phyloP scores from a whole-genome alignment of 108 stramenopile genomes.

The Epithemia pelagica region DNA sequence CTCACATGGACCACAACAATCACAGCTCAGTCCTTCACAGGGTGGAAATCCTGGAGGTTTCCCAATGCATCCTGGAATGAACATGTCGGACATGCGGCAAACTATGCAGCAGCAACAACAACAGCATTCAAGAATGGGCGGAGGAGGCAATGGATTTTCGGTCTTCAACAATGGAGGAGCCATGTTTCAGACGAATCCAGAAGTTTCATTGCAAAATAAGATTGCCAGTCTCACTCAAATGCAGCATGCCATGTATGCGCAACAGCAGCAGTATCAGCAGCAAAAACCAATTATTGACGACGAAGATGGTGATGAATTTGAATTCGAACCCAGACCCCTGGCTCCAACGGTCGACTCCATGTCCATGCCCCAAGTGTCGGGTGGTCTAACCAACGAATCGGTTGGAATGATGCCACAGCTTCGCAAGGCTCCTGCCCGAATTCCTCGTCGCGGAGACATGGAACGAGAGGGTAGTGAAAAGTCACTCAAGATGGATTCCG shows the following conservation, averaged over 20 bases:
- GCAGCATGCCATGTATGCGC: constrained; percentile 1
- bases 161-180: not conserved
- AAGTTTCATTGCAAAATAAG: not conserved
- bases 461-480: constrained; percentile 12
- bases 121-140: not conserved
- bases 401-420: not conserved
- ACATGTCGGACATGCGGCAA: not conserved
- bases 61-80: not conserved
- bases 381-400: not conserved
- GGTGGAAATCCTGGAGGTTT: no score
- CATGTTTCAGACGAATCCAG: not conserved
- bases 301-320: not conserved
- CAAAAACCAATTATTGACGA: not conserved
- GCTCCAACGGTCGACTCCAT: not conserved
- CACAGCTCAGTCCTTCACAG: no score
- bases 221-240: not conserved
- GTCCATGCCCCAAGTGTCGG: not conserved
- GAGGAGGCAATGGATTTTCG: not conserved
- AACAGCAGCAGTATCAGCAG: constrained; percentile 7
- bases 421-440: not conserved
- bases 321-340: not conserved
- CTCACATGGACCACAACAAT: not conserved
- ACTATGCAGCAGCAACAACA: constrained; percentile 12
- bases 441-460: not conserved
- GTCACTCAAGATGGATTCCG: constrained; percentile 1